phyloP scores from a whole-genome alignment of 2,329 filamentous ascomycete genomes.

The Dothistroma pini region DNA sequence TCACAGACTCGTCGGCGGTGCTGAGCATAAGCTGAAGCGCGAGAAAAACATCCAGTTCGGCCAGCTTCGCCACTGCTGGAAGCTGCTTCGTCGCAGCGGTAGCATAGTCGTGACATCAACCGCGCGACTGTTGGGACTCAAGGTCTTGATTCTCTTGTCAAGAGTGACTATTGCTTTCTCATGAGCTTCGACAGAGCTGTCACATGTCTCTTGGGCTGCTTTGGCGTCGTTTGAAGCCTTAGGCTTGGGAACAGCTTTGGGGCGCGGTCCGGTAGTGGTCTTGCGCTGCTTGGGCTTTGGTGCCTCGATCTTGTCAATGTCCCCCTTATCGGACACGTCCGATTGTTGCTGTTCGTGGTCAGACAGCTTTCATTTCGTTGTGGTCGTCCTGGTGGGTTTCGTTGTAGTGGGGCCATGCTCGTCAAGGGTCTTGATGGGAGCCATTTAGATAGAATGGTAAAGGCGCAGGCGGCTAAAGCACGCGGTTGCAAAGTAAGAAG shows the following conservation, averaged over 20 bases:
- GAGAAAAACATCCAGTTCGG: not conserved
- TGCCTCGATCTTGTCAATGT: not conserved
- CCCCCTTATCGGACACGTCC: not conserved
- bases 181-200: conserved; percentile 3
- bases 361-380: not conserved
- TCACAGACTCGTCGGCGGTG: conserved; percentile 1
- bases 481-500: too few relatives aligned
- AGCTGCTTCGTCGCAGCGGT: not conserved
- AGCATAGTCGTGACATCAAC: conserved; percentile 3
- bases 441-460: not conserved
- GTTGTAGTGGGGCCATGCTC: not conserved
- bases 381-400: not conserved
- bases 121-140: conserved; percentile 1
- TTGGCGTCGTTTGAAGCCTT: not conserved
- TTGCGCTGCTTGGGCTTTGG: not conserved
- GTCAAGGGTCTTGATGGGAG: not conserved
- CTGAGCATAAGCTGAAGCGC: conserved; percentile 2
- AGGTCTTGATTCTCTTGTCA: conserved; percentile 11
- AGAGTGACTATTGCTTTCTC: not conserved
- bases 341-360: not conserved
- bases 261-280: not conserved
- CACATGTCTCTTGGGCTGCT: conserved; percentile 2
- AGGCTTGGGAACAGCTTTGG: not conserved
- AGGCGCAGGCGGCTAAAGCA: not conserved
- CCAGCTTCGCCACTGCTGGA: not conserved